Conservation (phyloP, 2,329 filamentous ascomycete genomes). For the Bipolaris zeicola region DNA sequence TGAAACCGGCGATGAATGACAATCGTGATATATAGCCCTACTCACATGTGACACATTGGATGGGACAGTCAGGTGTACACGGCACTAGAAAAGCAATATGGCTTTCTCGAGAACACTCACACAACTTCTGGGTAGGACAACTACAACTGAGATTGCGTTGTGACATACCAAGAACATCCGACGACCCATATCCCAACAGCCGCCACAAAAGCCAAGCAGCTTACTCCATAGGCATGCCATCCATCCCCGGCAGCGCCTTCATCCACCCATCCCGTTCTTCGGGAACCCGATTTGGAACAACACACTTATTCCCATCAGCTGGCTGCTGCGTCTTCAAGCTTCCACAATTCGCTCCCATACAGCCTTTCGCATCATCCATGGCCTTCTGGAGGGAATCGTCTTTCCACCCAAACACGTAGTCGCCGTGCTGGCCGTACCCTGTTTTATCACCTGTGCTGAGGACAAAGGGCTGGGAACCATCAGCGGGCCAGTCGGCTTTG, state of each 20-base stretch:
- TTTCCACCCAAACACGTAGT: conserved; percentile 43
- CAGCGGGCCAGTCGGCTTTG: conserved; percentile 39
- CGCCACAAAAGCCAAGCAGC: neutral
- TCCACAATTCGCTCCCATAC: conserved; percentile 38
- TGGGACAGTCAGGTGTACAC: too few species aligned
- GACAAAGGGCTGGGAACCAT: conserved; percentile 36
- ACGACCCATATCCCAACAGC: neutral
- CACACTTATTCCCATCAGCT: conserved; percentile 27
- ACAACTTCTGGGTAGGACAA: too few species aligned
- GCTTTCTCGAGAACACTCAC: too few species aligned
- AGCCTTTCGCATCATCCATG: conserved; percentile 37
- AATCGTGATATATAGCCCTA: too few species aligned
- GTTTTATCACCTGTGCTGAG: conserved; percentile 34
- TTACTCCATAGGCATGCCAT: conserved; percentile 14
- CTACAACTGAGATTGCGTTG: too few species aligned
- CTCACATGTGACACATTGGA: too few species aligned
- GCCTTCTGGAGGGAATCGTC: conserved; percentile 37
- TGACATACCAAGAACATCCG: too few species aligned
- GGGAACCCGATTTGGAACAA: conserved; percentile 29
- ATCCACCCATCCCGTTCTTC: conserved; percentile 35
- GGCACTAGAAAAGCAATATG: too few species aligned
- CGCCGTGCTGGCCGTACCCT: conserved; percentile 33
- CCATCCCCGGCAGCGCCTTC: conserved; percentile 26
- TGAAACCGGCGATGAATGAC: too few species aligned
- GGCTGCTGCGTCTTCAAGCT: conserved; percentile 33